Evolutionary conservation across 2,329 filamentous ascomycete genomes (phyloP).

Genomic region (Graphilbum sp.): DNA sequence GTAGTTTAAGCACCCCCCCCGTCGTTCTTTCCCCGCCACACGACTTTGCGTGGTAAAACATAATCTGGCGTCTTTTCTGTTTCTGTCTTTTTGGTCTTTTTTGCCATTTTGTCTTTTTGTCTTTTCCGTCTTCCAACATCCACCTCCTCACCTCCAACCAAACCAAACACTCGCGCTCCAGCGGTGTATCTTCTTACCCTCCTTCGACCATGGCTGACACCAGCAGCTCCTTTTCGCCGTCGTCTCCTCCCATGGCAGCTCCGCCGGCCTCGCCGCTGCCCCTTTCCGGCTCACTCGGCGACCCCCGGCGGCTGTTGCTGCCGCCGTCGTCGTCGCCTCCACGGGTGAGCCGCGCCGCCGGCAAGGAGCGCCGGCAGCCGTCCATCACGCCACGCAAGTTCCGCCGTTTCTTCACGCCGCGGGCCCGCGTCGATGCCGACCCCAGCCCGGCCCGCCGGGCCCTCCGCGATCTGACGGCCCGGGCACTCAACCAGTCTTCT

Average conservation of each 20-base stretch:
- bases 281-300: background rate
- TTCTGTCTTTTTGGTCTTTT: slow-evolving; percentile 1
- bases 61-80: too few species aligned
- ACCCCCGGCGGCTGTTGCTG: slow-evolving; percentile 4
- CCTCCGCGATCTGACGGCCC: slow-evolving; percentile 23
- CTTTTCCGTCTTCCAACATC: background rate
- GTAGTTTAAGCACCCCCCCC: slow-evolving; percentile 2
- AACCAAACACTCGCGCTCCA: too few species aligned
- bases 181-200: too few species aligned
- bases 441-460: slow-evolving; percentile 22
- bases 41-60: slow-evolving; percentile 6
- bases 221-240: background rate
- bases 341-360: too few species aligned
- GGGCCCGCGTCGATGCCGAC: slow-evolving; percentile 21
- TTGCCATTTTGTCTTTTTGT: background rate
- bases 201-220: slow-evolving; percentile 11
- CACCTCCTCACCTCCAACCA: too few species aligned
- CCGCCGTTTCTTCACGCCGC: slow-evolving; percentile 34
- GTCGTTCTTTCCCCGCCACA: slow-evolving; percentile 10
- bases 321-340: slow-evolving; percentile 15
- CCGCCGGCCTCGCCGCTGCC: background rate
- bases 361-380: slow-evolving; percentile 31
- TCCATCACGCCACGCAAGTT: slow-evolving; percentile 40
- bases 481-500: slow-evolving; percentile 18
- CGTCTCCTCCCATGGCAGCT: background rate